Percentiles rank a stretch among this genome's conserved stretches.
These are phyloP conservation scores for Plectosphaerella sp. DNA, from an alignment of 2,329 filamentous ascomycete species.

Conservation along the genomic window DNA sequence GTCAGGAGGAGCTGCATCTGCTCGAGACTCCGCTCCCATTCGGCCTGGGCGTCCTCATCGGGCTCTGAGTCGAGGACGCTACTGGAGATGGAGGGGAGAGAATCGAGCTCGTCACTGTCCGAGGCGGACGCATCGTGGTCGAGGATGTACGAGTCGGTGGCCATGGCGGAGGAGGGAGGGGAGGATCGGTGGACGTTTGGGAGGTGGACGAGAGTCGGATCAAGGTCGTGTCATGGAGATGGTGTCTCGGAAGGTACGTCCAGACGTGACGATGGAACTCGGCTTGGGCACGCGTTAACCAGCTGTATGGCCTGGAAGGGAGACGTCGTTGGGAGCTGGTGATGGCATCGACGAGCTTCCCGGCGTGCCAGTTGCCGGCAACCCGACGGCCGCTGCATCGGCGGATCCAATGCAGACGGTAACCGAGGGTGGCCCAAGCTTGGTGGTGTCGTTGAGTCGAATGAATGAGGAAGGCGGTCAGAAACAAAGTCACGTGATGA, in stretches of 20 bases:
- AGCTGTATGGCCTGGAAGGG: background rate
- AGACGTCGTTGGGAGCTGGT: background rate
- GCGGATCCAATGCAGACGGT: too few species aligned
- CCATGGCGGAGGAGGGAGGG: constrained; percentile 18
- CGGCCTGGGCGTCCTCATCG: constrained; percentile 79
- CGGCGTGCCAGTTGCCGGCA: background rate
- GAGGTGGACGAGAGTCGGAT: background rate
- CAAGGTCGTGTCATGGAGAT: background rate
- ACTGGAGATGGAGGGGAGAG: constrained; percentile 56
- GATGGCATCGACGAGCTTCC: background rate
- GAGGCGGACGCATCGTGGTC: constrained; percentile 37
- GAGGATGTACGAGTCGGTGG: constrained; percentile 50
- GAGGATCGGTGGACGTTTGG: constrained; percentile 8
- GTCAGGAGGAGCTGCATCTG: constrained; percentile 89
- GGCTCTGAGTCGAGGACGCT: constrained; percentile 43
- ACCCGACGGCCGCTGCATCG: background rate
- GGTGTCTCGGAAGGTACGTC: constrained; percentile 4
- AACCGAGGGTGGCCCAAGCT: too few species aligned
- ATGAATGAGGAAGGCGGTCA: too few species aligned
- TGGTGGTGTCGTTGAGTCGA: too few species aligned
- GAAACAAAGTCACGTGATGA: background rate
- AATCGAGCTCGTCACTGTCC: constrained; percentile 57
- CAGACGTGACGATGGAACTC: background rate
- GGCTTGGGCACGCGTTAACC: background rate
- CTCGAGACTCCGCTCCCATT: constrained; percentile 93